Conservation (phyloP, 257 asterid genomes). For the Petunia axillaris region DNA sequence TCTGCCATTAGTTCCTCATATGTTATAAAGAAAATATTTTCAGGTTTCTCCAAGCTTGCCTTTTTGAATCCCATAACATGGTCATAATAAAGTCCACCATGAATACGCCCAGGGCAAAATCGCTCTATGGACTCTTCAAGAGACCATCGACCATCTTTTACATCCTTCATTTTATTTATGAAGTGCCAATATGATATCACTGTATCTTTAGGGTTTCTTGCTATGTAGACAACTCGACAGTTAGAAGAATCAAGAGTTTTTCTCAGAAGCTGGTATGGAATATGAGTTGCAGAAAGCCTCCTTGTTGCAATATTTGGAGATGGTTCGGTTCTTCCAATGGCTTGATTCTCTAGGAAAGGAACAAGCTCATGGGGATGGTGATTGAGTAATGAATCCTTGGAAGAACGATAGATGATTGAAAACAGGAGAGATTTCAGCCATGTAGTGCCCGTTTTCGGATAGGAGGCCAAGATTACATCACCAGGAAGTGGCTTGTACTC, state of each 20-base stretch:
- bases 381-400: neutral
- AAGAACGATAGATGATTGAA: neutral
- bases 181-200: conserved; percentile 33
- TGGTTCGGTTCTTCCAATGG: too few relatives aligned
- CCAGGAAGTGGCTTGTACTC: conserved; percentile 36
- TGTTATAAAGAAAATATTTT: neutral
- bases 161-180: conserved; percentile 16
- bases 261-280: conserved; percentile 13
- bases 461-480: conserved; percentile 15
- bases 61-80: neutral
- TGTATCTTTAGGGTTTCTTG: conserved; percentile 31
- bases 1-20: neutral
- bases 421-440: conserved; percentile 32
- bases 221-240: conserved; percentile 1
- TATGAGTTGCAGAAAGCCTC: conserved; percentile 15
- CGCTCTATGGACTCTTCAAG: conserved; percentile 21
- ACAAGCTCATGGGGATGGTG: conserved; percentile 26
- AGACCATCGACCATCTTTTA: conserved; percentile 10
- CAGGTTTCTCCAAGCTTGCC: neutral
- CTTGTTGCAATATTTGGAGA: neutral
- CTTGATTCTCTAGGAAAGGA: conserved; percentile 16
- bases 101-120: conserved; percentile 25
- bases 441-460: conserved; percentile 30
- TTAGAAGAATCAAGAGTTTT: neutral
- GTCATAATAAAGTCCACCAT: conserved; percentile 24